Base-by-base conservation (phyloP, 495 filamentous ascomycete species). In the Achaetomiella virescens region DNA sequence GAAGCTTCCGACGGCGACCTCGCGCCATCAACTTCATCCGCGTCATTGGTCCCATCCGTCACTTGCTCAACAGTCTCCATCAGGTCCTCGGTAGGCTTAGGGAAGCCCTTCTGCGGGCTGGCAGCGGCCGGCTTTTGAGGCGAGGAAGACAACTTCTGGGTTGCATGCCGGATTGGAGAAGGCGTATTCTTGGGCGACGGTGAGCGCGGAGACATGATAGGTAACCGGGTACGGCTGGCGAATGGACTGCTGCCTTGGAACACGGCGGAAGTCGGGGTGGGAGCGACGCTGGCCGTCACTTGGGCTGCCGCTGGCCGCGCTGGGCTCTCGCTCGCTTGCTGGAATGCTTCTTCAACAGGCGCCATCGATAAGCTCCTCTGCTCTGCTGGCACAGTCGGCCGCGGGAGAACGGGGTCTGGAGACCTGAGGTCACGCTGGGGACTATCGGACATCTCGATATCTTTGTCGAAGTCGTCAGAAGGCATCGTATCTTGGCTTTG, bases 311-410 rank as follows among this genome's bases (percentile, higher is more conserved):
- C 41, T 24, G 60, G 48, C 14, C 60, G 79, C 48, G 60, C 61
- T 21, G 67, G 66, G 20, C 83, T 80, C 61, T 89, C 84, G 60
- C 81, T 81, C 1, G 86, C 83, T 6, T 87, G 86, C 38, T 86
- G 80, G 65, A 87, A 89, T 0, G 82, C 62, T 17, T 67, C 59
- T 22, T 64, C 56, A 8, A 25, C 22, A 22, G 62, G 61, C 5
- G 24, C 59, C 9, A 54, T 29, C 4, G 63, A 64, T 0, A 67
- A 57, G 45, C 66, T 67, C 2, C 42, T 36, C n/a, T 48, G 56
- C 9, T 66, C 57, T 5, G 50, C 42, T 12, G 52, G 58, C 3
- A 41, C 50, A 10, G 25, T 58, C 2, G 59, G 40, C 3, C 37
- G 58, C 1, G 59, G 51, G 6, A 62, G 33, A 17, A 42, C 29